Conservation (phyloP, 225 moss, liverwort and hornwort genomes). For the Lunularia cruciata region DNA sequence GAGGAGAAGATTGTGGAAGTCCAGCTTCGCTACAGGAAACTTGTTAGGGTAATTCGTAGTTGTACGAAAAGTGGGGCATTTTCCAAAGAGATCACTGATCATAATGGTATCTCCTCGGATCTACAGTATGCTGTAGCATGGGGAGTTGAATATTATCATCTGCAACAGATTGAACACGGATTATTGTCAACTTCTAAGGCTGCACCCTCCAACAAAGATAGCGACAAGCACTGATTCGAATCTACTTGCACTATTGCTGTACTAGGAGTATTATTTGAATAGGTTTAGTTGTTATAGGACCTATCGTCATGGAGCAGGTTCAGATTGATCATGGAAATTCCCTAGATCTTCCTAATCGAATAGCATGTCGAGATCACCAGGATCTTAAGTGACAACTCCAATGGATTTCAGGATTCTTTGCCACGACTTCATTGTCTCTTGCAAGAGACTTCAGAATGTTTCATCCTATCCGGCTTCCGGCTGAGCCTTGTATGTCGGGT, state of each 20-base stretch:
- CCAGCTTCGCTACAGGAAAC: not conserved
- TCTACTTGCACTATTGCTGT: not conserved
- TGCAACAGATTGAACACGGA: not conserved
- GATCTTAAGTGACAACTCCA: not conserved
- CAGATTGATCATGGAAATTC: slow-evolving; percentile 3
- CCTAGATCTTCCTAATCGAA: slow-evolving; percentile 8
- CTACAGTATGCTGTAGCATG: not conserved
- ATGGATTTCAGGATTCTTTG: not conserved
- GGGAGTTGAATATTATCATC: not conserved
- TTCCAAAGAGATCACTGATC: not conserved
- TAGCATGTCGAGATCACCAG: not conserved
- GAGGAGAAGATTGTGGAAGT: not conserved
- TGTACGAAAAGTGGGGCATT: not conserved
- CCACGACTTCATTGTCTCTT: too few species aligned
- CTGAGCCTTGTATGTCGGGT: too few species aligned
- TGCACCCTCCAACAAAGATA: not conserved
- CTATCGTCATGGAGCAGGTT: not conserved
- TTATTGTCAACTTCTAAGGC: not conserved
- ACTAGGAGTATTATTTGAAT: not conserved
- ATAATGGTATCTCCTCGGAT: too few species aligned
- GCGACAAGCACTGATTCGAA: not conserved
- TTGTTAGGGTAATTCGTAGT: not conserved
- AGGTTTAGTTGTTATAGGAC: not conserved
- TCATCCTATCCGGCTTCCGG: too few species aligned
- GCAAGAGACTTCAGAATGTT: too few species aligned